Conservation (phyloP, 2,329 filamentous ascomycete genomes). For the Exophiala lecanii-corni region DNA sequence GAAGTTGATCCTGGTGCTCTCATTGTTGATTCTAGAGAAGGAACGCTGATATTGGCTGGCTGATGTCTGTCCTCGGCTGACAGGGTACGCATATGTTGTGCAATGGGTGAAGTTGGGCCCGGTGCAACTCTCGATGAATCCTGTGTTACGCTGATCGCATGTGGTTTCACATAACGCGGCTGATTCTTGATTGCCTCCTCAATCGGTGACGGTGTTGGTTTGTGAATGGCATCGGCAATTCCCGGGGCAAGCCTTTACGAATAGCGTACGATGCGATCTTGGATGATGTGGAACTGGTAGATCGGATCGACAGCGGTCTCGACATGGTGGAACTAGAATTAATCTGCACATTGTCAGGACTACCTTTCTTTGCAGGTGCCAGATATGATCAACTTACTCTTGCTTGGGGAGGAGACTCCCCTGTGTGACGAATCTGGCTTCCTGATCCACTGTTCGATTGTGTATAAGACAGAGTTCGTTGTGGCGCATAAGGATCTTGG, state of each 20-base stretch:
- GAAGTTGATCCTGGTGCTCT: constrained; percentile 5
- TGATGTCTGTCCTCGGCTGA: constrained; percentile 2
- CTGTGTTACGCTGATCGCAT: constrained; percentile 1
- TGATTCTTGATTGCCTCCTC: constrained; percentile 10
- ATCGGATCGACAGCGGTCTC: constrained; percentile 19
- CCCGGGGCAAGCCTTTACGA: constrained; percentile 15
- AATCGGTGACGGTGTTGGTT: constrained; percentile 2
- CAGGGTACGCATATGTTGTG: constrained; percentile 2
- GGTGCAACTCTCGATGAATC: neutral
- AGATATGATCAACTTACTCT: too few relatives aligned
- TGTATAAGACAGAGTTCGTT: neutral
- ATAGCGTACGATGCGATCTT: constrained; percentile 13
- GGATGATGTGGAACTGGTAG: constrained; percentile 15
- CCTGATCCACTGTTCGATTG: neutral
- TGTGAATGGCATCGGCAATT: constrained; percentile 17
- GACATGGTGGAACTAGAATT: constrained; percentile 3
- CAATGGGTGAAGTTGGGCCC: constrained; percentile 6
- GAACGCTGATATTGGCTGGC: constrained; percentile 2
- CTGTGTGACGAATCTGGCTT: too few relatives aligned
- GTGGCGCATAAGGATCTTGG: neutral
- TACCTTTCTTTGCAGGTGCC: too few relatives aligned
- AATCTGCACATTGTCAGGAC: neutral
- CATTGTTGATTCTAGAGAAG: constrained; percentile 14
- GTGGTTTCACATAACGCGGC: constrained; percentile 17
- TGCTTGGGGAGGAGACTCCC: too few relatives aligned